A percentile compares a stretch with the other conserved stretches of the same genome.
Evolutionary conservation across 2,329 filamentous ascomycete genomes (phyloP).

Genomic region (Trichophyton verrucosum): DNA sequence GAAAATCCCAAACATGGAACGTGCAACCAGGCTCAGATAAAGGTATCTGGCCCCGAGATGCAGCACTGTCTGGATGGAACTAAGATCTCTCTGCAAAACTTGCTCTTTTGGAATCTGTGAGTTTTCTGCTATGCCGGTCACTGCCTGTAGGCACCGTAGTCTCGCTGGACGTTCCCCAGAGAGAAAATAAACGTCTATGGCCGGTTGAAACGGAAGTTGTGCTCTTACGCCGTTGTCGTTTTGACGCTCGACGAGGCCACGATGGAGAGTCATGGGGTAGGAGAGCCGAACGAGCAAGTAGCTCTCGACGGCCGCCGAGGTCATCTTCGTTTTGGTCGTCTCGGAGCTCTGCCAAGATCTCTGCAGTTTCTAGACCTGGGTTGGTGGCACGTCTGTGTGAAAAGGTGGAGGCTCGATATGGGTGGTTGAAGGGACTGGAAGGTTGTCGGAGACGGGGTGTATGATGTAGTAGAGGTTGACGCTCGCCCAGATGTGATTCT

Average conservation of each 20-base stretch:
- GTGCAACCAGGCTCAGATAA: too few species aligned
- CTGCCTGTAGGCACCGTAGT: background rate
- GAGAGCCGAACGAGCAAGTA: background rate
- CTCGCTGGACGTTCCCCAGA: background rate
- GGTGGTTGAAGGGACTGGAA: constrained; percentile 14
- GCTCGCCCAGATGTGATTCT: constrained; percentile 29
- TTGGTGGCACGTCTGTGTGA: constrained; percentile 38
- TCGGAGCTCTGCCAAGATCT: constrained; percentile 81
- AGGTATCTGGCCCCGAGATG: too few species aligned
- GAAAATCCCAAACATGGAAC: too few species aligned
- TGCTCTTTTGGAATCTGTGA: background rate
- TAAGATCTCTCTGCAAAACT: background rate
- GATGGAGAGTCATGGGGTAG: constrained; percentile 7
- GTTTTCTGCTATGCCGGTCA: background rate
- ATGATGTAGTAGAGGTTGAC: constrained; percentile 30
- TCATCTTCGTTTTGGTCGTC: constrained; percentile 46
- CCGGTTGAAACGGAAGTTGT: constrained; percentile 5
- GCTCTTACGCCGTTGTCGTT: constrained; percentile 12
- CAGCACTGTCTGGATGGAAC: background rate
- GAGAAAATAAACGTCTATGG: constrained; percentile 2
- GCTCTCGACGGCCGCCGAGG: constrained; percentile 18
- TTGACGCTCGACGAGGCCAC: constrained; percentile 8
- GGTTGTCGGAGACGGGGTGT: constrained; percentile 18
- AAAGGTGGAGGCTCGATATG: constrained; percentile 25
- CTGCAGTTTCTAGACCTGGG: constrained; percentile 53